Evolutionary conservation across 2,329 filamentous ascomycete genomes (phyloP).

Genomic region (Colletotrichum australisinense): DNA sequence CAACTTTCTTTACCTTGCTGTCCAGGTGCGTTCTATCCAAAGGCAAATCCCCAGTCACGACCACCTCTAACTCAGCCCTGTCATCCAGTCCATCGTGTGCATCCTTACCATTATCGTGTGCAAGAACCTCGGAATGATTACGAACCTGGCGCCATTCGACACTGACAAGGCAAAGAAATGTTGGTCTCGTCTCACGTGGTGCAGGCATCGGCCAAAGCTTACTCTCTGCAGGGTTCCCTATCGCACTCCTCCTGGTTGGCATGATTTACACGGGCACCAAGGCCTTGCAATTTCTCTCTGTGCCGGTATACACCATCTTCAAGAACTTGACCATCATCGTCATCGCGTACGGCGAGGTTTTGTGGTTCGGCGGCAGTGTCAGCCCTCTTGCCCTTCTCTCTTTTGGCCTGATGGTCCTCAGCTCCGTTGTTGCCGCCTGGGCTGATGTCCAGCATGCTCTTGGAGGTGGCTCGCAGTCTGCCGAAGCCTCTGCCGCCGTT

Average conservation of each 20-base stretch:
- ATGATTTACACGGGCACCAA: conserved; percentile 99
- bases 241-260: conserved; percentile 93
- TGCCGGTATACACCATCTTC: conserved; percentile 99
- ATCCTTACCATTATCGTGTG: conserved; percentile 84
- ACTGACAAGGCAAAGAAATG: conserved; percentile 91
- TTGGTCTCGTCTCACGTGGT: conserved; percentile 56
- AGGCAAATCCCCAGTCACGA: not conserved
- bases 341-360: conserved; percentile 96
- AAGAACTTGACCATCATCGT: conserved; percentile 99
- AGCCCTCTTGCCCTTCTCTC: conserved; percentile 89
- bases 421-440: conserved; percentile 95
- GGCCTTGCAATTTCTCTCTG: conserved; percentile 94
- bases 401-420: conserved; percentile 96
- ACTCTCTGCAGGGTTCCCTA: conserved; percentile 84
- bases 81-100: conserved; percentile 83
- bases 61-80: conserved; percentile 3
- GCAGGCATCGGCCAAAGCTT: conserved; percentile 28
- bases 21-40: conserved; percentile 77
- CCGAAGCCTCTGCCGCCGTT: conserved; percentile 78
- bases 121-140: conserved; percentile 86
- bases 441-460: conserved; percentile 93
- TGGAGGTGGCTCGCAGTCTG: conserved; percentile 61
- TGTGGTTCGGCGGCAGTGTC: conserved; percentile 97
- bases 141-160: conserved; percentile 85
- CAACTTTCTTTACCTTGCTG: conserved; percentile 92